Percentiles rank a stretch among this genome's conserved stretches.
These are phyloP conservation scores for Pueraria montana DNA, from an alignment of 306 rosid species.

Conservation along the genomic window DNA sequence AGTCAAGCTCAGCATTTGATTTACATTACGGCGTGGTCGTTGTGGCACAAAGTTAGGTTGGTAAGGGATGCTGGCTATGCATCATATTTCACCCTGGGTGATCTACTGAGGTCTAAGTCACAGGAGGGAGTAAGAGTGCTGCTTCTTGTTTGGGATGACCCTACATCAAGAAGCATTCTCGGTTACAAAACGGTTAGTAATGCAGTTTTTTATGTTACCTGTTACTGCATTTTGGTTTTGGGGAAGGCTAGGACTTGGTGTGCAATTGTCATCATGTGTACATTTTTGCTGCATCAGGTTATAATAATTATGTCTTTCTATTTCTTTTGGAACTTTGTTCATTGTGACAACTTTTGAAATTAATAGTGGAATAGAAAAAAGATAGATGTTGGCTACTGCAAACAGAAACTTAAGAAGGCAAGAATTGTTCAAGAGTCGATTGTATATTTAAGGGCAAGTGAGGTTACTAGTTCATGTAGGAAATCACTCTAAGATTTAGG, in stretches of 20 bases:
- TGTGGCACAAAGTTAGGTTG: slow-evolving; percentile 88
- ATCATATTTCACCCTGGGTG: slow-evolving; percentile 69
- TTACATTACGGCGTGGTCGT: slow-evolving; percentile 97
- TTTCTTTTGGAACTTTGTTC: slow-evolving; percentile 22
- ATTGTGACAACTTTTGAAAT: slow-evolving; percentile 12
- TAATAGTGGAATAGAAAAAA: not conserved
- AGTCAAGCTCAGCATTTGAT: slow-evolving; percentile 73
- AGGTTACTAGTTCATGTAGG: not conserved
- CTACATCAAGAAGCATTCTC: slow-evolving; percentile 90
- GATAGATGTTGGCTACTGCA: not conserved
- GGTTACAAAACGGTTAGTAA: slow-evolving; percentile 85
- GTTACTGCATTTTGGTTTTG: slow-evolving; percentile 21
- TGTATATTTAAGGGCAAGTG: slow-evolving; percentile 29
- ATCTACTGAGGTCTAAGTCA: slow-evolving; percentile 85
- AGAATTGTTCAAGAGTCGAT: not conserved
- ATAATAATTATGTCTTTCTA: not conserved
- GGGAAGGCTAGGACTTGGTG: slow-evolving; percentile 10
- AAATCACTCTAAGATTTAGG: not conserved
- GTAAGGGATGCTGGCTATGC: slow-evolving; percentile 69
- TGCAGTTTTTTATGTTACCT: slow-evolving; percentile 27
- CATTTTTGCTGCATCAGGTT: not conserved
- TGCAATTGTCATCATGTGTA: slow-evolving; percentile 7
- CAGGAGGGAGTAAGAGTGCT: slow-evolving; percentile 97
- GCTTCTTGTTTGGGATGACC: slow-evolving; percentile 99
- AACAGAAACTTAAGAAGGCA: slow-evolving; percentile 34